Base-by-base conservation (phyloP, 179 eudicot genomes). In the Silene coronaria region DNA sequence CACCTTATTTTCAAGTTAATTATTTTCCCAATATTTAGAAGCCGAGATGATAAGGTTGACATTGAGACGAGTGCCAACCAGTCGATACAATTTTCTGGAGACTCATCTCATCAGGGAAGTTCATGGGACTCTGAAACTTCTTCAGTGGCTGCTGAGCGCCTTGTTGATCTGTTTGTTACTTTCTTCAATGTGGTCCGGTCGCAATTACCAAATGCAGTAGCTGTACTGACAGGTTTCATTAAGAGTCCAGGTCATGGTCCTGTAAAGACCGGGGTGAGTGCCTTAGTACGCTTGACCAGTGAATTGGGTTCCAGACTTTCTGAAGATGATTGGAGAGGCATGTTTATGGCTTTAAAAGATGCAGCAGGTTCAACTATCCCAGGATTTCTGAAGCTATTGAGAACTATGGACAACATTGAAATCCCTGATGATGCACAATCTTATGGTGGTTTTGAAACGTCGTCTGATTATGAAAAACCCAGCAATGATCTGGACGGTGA, bases 61-160 rank as follows among this genome's bases (percentile, higher is more conserved):
- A 76, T 71, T 27, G 81, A 28, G 21, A 34, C 73, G 51, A 71
- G 73, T 70, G 79, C 78, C 66, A 86, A 83, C 73, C 79, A 65
- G 36, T 72, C 81, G 76, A 78, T 84, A 45, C 82, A 82, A 42
- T 58, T 81, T 71, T 71, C 84, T 16, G 36, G 67, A 79, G 73
- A 78, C 74, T 70, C 84, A 28, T 80, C 82, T 66, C 76, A 79
- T 71, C 83, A 68, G 12, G 83, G 83, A 73, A 83, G 78, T 78
- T 69, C 80, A 28, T 95, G 96, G 97, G 92, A 91, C 80, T 83
- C 92, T 67, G 99, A 89, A 78, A 93, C 95, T 75, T 83, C 81
- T 73, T 81, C 85, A 42, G 82, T 88, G 77, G 97, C 96, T 76
- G 89, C 91, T 72, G 86, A 89, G 60, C 88, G 92, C 81, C 83